Conservation (phyloP, 2,329 filamentous ascomycete species). For the Podosphaera fusca region DNA sequence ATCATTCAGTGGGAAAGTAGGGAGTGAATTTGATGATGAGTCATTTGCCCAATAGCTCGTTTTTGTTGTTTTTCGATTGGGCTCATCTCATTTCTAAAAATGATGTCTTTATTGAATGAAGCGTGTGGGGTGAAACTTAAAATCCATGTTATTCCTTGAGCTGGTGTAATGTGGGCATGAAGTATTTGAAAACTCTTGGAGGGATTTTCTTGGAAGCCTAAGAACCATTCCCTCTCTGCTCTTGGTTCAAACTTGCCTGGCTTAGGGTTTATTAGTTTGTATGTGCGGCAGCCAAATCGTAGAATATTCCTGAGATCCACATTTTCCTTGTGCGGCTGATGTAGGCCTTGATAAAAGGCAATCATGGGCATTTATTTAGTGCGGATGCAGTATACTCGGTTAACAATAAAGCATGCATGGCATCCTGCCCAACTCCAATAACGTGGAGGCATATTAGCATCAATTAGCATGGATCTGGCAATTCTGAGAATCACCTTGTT, state of each 20-base stretch:
- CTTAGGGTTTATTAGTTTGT: neutral
- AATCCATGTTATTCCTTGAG: neutral
- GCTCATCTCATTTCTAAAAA: neutral
- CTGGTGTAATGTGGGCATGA: neutral
- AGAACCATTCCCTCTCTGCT: neutral
- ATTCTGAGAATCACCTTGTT: too few species aligned
- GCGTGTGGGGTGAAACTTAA: neutral
- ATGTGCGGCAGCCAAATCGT: too few species aligned
- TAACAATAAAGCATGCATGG: too few species aligned
- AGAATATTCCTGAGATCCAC: too few species aligned
- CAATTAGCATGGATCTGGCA: too few species aligned
- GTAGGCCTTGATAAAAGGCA: too few species aligned
- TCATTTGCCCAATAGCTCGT: neutral
- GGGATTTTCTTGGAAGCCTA: neutral
- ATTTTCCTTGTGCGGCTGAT: too few species aligned
- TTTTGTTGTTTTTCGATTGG: neutral
- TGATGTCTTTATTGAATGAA: neutral
- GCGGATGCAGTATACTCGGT: too few species aligned
- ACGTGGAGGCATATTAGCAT: too few species aligned
- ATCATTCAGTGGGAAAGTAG: neutral
- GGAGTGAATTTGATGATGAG: neutral
- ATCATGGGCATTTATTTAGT: too few species aligned
- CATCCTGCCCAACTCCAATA: too few species aligned
- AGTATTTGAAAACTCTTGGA: neutral
- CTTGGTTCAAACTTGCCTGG: neutral